A percentile compares a stretch with the other conserved stretches of the same genome.
Evolutionary conservation across 2,329 filamentous ascomycete species (phyloP).

Genomic region (Colletotrichum chlorophyti): DNA sequence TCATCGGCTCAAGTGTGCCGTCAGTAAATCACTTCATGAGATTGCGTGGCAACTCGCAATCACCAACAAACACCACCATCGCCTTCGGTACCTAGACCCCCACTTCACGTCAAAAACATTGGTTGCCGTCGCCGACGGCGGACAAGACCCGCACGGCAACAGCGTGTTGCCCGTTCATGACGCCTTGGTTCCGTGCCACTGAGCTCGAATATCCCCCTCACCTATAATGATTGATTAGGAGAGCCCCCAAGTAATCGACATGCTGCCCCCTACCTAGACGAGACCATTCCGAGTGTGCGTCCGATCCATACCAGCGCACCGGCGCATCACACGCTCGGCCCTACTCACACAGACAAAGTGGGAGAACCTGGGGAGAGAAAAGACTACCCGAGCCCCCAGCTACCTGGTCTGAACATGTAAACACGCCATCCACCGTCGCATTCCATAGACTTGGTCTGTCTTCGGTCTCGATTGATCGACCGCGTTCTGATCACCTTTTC

Average conservation of each 20-base stretch:
- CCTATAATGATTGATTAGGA: too few species aligned
- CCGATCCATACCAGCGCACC: conserved; percentile 11
- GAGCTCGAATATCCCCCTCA: too few species aligned
- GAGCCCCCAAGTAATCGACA: neutral
- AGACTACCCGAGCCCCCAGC: neutral
- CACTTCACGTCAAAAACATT: conserved; percentile 23
- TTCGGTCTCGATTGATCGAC: neutral
- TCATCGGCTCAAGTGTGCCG: conserved; percentile 12
- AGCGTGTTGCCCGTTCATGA: too few species aligned
- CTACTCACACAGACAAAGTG: conserved; percentile 3
- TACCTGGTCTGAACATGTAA: neutral
- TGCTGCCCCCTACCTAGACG: neutral
- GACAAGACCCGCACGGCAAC: too few species aligned
- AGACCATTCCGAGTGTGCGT: conserved; percentile 2
- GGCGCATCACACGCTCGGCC: neutral
- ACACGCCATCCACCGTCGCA: neutral
- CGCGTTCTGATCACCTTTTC: neutral
- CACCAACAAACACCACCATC: neutral
- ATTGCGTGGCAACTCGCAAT: conserved; percentile 2
- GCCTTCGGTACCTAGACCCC: neutral
- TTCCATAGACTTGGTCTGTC: conserved; percentile 1
- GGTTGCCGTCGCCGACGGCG: too few species aligned
- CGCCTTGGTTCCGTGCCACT: too few species aligned
- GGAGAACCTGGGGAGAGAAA: too few species aligned
- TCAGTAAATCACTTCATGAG: too few species aligned